These are phyloP conservation scores for Tolypocladium pustulatum DNA, from an alignment of 2,329 filamentous ascomycete species.

Conservation along the genomic window DNA sequence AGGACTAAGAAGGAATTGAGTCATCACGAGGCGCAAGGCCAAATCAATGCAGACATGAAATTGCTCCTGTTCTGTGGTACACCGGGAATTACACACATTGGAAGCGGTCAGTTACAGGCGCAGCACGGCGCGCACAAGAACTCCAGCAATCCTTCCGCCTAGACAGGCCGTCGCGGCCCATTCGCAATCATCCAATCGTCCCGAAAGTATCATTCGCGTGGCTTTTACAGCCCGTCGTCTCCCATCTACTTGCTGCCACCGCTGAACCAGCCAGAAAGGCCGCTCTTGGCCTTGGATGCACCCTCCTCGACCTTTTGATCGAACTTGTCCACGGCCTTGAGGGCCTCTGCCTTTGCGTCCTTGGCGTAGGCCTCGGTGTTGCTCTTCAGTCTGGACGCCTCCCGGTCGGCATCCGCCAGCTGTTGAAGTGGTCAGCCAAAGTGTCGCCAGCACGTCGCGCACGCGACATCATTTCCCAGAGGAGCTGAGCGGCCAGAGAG, in stretches of 20 bases:
- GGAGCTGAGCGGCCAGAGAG: not conserved
- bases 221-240: not conserved
- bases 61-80: not conserved
- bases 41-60: not conserved
- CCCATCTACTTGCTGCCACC: conserved; percentile 36
- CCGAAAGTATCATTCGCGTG: not conserved
- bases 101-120: not conserved
- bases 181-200: not conserved
- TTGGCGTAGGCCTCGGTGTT: conserved; percentile 49
- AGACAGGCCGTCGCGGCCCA: not conserved
- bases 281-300: conserved; percentile 72
- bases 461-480: not conserved
- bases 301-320: conserved; percentile 74
- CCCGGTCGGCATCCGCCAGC: conserved; percentile 48
- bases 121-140: not conserved
- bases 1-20: not conserved
- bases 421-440: conserved; percentile 7
- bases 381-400: conserved; percentile 51
- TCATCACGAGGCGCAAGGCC: not conserved
- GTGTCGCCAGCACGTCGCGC: not conserved
- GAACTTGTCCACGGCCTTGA: conserved; percentile 70
- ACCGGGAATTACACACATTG: not conserved
- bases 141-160: not conserved
- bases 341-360: conserved; percentile 51
- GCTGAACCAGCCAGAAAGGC: conserved; percentile 79